Base-by-base conservation (phyloP, 805 yeast genomes). In the Wickerhamomyces ciferrii region DNA sequence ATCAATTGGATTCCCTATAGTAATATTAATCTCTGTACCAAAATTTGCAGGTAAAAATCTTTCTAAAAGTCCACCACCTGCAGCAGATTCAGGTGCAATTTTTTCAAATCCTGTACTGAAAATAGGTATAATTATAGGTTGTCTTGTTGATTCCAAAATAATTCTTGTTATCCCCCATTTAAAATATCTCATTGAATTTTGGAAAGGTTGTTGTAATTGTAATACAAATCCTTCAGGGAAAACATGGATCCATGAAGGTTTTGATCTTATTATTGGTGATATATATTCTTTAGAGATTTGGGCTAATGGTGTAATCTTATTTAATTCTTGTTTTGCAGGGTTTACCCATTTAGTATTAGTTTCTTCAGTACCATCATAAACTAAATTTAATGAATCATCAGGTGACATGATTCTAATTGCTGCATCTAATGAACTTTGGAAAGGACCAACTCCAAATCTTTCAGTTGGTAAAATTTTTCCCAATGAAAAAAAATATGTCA, bases 181-280 rank as follows among this genome's bases (percentile, higher is more conserved):
- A 72, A 94, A 92, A 65, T 87, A 92, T 51, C 97, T 72, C 94
- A 94, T 87, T 4, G 97, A 89, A 53, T 88, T 86, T 43, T 76
- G 72, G 60, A 79, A 81, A 0, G 97, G 97, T 32, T 84, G 82
- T 49, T 82, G 75, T 42, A 87, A 63, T 63, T 94, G 99, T 44
- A 92, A 76, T 5, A 92, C 98, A 62, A 84, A 88, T 0, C 96
- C 96, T 63, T 92, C 99, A 0, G 99, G 99, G 65, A 88, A 92
- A 4, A 90, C 80, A 62, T 92, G 98, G 48, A 94, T 79, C 98
- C 98, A 92, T 0, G 88, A 80, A 0, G 94, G 84, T 48, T 76
- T 79, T 15, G 73, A 65, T 46, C 91, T 69, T 24, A 78, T 67
- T 31, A 85, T 70, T 2, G 92, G 92, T 2, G 78, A 69, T 1